A percentile compares a stretch with the other conserved stretches of the same genome.
These are phyloP conservation scores for Drechslerella dactyloides DNA, from an alignment of 2,329 filamentous ascomycete genomes.

Conservation along the genomic window DNA sequence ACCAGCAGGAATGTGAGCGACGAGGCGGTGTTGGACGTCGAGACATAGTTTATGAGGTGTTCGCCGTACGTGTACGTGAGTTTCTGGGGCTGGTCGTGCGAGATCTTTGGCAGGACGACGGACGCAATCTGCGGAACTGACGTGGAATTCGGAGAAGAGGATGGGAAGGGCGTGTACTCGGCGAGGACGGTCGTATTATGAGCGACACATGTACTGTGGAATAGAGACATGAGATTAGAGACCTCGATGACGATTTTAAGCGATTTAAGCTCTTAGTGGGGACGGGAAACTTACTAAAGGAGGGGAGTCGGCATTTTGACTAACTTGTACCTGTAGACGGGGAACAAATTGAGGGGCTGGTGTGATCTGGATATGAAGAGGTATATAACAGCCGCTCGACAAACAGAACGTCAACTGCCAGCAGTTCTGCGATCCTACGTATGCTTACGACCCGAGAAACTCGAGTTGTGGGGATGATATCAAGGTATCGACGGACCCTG, in stretches of 20 bases:
- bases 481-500: background rate
- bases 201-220: conserved; percentile 82
- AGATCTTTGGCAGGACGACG: conserved; percentile 93
- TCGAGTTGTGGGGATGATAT: background rate
- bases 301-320: conserved; percentile 51
- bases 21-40: conserved; percentile 71
- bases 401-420: no score
- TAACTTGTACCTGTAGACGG: background rate
- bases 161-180: conserved; percentile 77
- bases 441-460: no score
- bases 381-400: no score
- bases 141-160: conserved; percentile 79
- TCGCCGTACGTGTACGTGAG: conserved; percentile 91
- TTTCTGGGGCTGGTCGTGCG: conserved; percentile 79
- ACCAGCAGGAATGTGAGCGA: conserved; percentile 87
- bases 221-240: conserved; percentile 39
- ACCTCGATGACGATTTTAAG: conserved; percentile 6
- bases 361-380: background rate
- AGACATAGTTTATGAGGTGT: conserved; percentile 94
- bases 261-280: no score
- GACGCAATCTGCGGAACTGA: conserved; percentile 73
- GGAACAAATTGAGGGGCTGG: background rate
- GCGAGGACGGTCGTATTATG: conserved; percentile 90
- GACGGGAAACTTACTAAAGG: conserved; percentile 42
- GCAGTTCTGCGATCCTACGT: no score